These are phyloP conservation scores for Encephalitozoon cuniculi DNA, from an alignment of 371 early-diverging fungal species.

Conservation along the genomic window DNA sequence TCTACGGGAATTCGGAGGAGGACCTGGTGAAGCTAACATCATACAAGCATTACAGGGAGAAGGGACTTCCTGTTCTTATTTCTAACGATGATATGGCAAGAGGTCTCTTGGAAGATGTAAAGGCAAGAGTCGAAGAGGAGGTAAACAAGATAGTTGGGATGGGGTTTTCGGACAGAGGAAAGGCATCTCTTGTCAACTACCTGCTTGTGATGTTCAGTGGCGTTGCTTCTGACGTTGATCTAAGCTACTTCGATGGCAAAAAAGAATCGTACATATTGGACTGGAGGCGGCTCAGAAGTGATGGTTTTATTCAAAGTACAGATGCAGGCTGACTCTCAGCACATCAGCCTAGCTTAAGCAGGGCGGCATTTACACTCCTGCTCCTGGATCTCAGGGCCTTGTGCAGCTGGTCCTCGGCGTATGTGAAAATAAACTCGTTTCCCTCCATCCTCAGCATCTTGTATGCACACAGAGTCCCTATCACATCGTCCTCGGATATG, in stretches of 20 bases:
- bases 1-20: neutral
- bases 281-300: neutral
- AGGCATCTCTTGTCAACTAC: neutral
- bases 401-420: slow-evolving; percentile 72
- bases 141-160: neutral
- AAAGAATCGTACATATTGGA: neutral
- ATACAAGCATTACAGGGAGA: neutral
- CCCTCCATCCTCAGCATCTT: slow-evolving; percentile 81
- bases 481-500: slow-evolving; percentile 80
- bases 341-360: neutral
- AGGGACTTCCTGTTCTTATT: neutral
- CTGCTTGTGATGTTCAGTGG: neutral
- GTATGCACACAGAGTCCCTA: slow-evolving; percentile 78
- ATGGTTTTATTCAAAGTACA: neutral
- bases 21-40: neutral
- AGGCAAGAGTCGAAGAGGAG: neutral
- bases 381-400: slow-evolving; percentile 40
- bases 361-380: slow-evolving; percentile 23
- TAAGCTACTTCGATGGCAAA: neutral
- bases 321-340: neutral
- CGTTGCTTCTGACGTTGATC: neutral
- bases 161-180: neutral
- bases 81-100: neutral
- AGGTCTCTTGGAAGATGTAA: neutral
- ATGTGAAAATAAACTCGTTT: slow-evolving; percentile 76